Evolutionary conservation across 73 alveolate genomes (phyloP).

Genomic region (Paraurostyla sp.): DNA sequence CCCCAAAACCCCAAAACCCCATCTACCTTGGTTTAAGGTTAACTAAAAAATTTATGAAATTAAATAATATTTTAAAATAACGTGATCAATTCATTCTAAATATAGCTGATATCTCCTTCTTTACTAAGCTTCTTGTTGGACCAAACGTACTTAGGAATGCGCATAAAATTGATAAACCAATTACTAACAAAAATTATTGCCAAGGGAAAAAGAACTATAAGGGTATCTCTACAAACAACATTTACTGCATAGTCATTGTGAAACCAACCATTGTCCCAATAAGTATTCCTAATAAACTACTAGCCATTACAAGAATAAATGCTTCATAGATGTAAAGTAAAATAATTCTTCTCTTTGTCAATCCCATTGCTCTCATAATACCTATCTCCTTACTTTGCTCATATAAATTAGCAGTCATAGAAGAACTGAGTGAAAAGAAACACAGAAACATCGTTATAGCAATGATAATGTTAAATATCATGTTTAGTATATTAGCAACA

Average conservation of each 20-base stretch:
- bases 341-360: slow-evolving; percentile 79
- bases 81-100: slow-evolving; percentile 62
- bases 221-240: slow-evolving; percentile 82
- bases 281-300: slow-evolving; percentile 92
- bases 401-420: slow-evolving; percentile 96
- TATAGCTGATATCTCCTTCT: slow-evolving; percentile 71
- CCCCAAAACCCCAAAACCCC: too few species aligned
- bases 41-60: too few species aligned
- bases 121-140: slow-evolving; percentile 71
- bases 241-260: slow-evolving; percentile 96
- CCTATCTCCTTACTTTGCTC: slow-evolving; percentile 97
- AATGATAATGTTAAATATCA: slow-evolving; percentile 87
- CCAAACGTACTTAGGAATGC: slow-evolving; percentile 60
- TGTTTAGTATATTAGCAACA: slow-evolving; percentile 74
- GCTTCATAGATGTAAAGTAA: slow-evolving; percentile 94
- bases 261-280: slow-evolving; percentile 96
- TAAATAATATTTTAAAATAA: too few species aligned
- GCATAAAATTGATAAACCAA: slow-evolving; percentile 59
- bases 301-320: slow-evolving; percentile 89
- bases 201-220: slow-evolving; percentile 70
- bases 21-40: too few species aligned
- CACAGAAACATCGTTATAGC: slow-evolving; percentile 93
- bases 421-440: slow-evolving; percentile 93
- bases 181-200: slow-evolving; percentile 22
- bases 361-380: slow-evolving; percentile 93